A percentile compares a stretch with the other conserved stretches of the same genome.
phyloP scores from a whole-genome alignment of 2,329 filamentous ascomycete species.

The Aspergillus felis region DNA sequence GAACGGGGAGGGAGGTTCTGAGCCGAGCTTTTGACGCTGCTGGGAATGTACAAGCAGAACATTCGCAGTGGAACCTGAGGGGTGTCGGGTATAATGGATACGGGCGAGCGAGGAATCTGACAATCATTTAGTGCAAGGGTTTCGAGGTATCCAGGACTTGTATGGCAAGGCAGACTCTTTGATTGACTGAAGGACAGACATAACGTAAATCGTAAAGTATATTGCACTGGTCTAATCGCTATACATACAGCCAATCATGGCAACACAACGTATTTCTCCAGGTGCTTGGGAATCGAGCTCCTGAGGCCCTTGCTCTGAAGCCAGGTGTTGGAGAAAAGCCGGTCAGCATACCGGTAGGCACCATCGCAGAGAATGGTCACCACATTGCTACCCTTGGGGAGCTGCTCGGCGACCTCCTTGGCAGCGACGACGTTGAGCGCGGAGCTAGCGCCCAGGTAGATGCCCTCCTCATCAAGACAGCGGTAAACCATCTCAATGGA shows the following conservation, averaged over 20 bases:
- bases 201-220: background rate
- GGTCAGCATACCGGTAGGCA: slow-evolving; percentile 94
- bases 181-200: background rate
- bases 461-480: slow-evolving; percentile 89
- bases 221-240: background rate
- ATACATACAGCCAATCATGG: slow-evolving; percentile 48
- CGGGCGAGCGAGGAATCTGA: slow-evolving; percentile 51
- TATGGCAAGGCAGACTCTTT: background rate
- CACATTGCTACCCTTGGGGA: slow-evolving; percentile 84
- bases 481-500: slow-evolving; percentile 97
- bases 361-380: slow-evolving; percentile 94
- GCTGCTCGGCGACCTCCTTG: slow-evolving; percentile 84
- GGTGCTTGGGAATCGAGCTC: slow-evolving; percentile 72
- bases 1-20: slow-evolving; percentile 44
- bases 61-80: slow-evolving; percentile 55
- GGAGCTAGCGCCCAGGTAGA: slow-evolving; percentile 92
- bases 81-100: slow-evolving; percentile 60
- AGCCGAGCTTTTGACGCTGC: slow-evolving; percentile 53
- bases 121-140: slow-evolving; percentile 28
- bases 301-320: slow-evolving; percentile 79
- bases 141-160: background rate
- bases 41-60: slow-evolving; percentile 49
- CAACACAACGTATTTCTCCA: slow-evolving; percentile 93
- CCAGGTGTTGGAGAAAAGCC: slow-evolving; percentile 90
- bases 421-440: slow-evolving; percentile 93